Conservation (phyloP, 2,329 filamentous ascomycete species). For the Verticillium alfalfae region DNA sequence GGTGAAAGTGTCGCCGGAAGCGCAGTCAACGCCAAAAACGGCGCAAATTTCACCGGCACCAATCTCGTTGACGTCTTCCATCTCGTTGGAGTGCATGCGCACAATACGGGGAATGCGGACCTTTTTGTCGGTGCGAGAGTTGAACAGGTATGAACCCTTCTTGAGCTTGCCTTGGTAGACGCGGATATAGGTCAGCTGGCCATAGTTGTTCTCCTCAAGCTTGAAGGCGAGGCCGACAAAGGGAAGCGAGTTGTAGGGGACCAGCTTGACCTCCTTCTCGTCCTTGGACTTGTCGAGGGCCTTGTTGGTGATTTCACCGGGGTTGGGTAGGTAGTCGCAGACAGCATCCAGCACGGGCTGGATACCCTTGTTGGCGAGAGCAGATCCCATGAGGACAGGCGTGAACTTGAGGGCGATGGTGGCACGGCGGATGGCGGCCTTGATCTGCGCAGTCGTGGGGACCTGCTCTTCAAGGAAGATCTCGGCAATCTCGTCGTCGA, state of each 20-base stretch:
- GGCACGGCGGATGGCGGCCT: slow-evolving; percentile 82
- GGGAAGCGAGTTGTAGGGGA: slow-evolving; percentile 88
- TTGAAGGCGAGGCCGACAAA: slow-evolving; percentile 98
- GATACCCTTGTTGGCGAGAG: slow-evolving; percentile 87
- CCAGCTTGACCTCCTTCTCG: slow-evolving; percentile 78
- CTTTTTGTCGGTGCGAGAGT: slow-evolving; percentile 91
- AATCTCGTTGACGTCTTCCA: slow-evolving; percentile 93
- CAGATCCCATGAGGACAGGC: slow-evolving; percentile 94
- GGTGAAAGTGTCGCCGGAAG: slow-evolving; percentile 96
- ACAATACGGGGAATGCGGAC: slow-evolving; percentile 96
- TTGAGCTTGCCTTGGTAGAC: slow-evolving; percentile 91
- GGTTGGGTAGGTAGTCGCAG: slow-evolving; percentile 92
- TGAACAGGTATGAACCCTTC: slow-evolving; percentile 89
- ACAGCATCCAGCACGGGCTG: slow-evolving; percentile 97
- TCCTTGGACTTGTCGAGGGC: slow-evolving; percentile 77
- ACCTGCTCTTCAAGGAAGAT: slow-evolving; percentile 83
- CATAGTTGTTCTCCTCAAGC: slow-evolving; percentile 97
- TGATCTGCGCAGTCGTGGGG: slow-evolving; percentile 78
- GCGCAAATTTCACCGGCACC: slow-evolving; percentile 97
- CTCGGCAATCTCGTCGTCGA: slow-evolving; percentile 96
- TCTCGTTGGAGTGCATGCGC: slow-evolving; percentile 98
- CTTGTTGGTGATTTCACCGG: slow-evolving; percentile 80
- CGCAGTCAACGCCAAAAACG: slow-evolving; percentile 96
- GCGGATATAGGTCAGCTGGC: slow-evolving; percentile 95
- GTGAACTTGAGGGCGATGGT: slow-evolving; percentile 90